Evolutionary conservation across 2,329 filamentous ascomycete genomes (phyloP), one percentile per base, ranked within the genome.

Genomic region (Exophiala sp.): DNA sequence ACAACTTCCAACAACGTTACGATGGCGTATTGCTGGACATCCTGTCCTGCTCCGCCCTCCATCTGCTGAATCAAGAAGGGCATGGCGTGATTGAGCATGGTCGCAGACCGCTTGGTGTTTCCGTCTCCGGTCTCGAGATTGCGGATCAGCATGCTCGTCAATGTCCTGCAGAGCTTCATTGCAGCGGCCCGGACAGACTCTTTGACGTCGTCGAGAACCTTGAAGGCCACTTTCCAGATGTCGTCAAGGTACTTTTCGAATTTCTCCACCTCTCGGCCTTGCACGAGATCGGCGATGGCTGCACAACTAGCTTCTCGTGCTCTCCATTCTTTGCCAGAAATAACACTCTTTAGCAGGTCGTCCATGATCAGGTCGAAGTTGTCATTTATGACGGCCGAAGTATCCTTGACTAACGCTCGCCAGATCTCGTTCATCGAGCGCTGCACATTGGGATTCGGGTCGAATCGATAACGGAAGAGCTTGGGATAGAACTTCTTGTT

Each of bases 341-440:
- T 71, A 39, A 97, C 88, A 66, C 87, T 95, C 62, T 85, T 86
- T 32, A 99, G 76, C 5, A 97, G 75, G 67, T 99, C 94, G 8
- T 86, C 78, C 76, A 99, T 87, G 64, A 99, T 97, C 7, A 83
- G 83, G 60, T 95, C 87, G 66, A 97, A 96, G 69, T 97, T 81
- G 14, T 79, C 76, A 60, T 94, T 86, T 40, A 97, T 82, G 0
- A 88, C 88, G 0, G 81, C 78, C 14, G 83, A 85, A 1, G 89
- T 82, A 63, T 97, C 91, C 66, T 95, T 95, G 50, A 97, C 91
- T n/a, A 99, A 75, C 0, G 92, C 87, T 65, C 88, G 91, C 94
- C 94, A 99, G 61, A 99, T 97, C 59, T 95, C 90, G 53, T 95
- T 91, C 94, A 99, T 99, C 0, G 92, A 96, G 44, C 85, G 81